Evolutionary conservation across 805 yeast genomes (phyloP).

Genomic region (Teunomyces tritomae): DNA sequence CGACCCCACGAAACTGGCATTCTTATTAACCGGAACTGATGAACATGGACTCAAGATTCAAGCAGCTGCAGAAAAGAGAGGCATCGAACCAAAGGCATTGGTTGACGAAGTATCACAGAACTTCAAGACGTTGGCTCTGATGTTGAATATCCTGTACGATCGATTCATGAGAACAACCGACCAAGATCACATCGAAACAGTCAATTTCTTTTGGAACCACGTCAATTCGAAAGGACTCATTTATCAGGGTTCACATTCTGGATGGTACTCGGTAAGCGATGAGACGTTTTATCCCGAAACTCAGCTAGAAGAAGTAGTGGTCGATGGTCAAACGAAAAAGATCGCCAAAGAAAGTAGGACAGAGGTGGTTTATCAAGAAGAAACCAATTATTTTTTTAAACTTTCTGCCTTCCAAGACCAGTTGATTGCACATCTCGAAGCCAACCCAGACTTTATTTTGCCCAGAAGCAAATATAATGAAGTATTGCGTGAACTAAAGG

Average conservation of each 20-base stretch:
- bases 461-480: constrained; percentile 59
- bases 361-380: constrained; percentile 72
- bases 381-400: constrained; percentile 83
- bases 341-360: constrained; percentile 68
- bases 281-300: constrained; percentile 89
- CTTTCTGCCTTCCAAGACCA: constrained; percentile 57
- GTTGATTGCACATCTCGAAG: constrained; percentile 49
- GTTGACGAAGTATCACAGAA: constrained; percentile 68
- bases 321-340: constrained; percentile 30
- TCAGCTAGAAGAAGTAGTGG: constrained; percentile 51
- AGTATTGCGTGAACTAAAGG: constrained; percentile 57
- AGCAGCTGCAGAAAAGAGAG: constrained; percentile 63
- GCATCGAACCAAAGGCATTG: constrained; percentile 55
- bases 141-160: constrained; percentile 57
- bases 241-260: constrained; percentile 79
- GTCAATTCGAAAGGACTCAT: constrained; percentile 62
- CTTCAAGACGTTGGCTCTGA: constrained; percentile 62
- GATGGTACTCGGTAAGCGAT: constrained; percentile 95
- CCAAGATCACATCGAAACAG: constrained; percentile 66
- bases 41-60: constrained; percentile 96
- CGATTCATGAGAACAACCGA: constrained; percentile 92
- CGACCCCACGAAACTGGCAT: constrained; percentile 32
- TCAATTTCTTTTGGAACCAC: constrained; percentile 64
- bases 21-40: constrained; percentile 88
- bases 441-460: constrained; percentile 57